Evolutionary conservation across 2,329 filamentous ascomycete species (phyloP).

Genomic region (Daldinia eschscholtzii): DNA sequence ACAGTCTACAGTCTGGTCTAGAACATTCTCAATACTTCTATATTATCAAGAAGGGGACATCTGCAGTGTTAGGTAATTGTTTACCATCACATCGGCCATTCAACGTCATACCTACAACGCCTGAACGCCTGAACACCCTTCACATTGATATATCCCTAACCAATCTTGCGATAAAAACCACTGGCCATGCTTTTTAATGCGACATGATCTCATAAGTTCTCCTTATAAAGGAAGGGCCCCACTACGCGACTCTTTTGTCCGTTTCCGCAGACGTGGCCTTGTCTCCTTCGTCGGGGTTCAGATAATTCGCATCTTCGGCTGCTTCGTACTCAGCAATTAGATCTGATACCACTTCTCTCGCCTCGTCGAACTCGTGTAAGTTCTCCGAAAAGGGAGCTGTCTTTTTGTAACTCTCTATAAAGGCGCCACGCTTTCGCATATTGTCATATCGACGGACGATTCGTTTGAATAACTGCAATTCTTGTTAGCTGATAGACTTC

Average conservation of each 20-base stretch:
- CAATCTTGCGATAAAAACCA: constrained; percentile 15
- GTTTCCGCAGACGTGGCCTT: constrained; percentile 66
- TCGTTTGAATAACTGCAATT: constrained; percentile 82
- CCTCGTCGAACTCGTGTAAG: constrained; percentile 94
- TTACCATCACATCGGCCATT: constrained; percentile 2
- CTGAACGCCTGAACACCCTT: constrained; percentile 46
- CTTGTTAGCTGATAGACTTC: constrained; percentile 4
- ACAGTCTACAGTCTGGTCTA: constrained; percentile 3
- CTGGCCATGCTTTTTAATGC: constrained; percentile 21
- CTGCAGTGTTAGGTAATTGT: constrained; percentile 40
- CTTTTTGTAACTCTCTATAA: constrained; percentile 96
- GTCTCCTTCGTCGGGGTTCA: constrained; percentile 77
- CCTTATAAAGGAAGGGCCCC: background rate
- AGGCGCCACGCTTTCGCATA: constrained; percentile 95
- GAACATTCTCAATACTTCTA: constrained; percentile 23
- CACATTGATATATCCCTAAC: constrained; percentile 18
- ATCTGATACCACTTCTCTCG: constrained; percentile 89
- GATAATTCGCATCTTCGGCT: constrained; percentile 89
- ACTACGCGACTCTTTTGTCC: constrained; percentile 62
- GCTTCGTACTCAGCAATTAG: constrained; percentile 96
- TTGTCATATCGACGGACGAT: constrained; percentile 93
- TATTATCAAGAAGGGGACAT: background rate
- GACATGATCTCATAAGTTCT: constrained; percentile 32
- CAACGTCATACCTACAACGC: constrained; percentile 43
- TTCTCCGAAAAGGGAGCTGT: constrained; percentile 94